These are phyloP conservation scores for Aspergillus jensenii DNA, from an alignment of 2,329 filamentous ascomycete genomes.

Conservation along the genomic window DNA sequence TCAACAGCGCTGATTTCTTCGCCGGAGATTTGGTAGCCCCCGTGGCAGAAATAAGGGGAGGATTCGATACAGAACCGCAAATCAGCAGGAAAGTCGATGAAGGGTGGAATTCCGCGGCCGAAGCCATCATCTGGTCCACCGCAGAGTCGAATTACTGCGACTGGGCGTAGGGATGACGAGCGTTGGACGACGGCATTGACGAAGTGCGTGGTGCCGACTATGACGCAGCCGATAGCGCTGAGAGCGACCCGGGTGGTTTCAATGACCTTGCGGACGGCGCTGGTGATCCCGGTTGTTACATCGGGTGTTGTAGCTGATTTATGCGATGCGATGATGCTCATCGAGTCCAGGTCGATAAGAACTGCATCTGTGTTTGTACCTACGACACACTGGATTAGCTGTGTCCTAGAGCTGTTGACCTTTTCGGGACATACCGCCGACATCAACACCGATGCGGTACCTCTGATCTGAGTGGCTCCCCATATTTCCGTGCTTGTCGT, in stretches of 20 bases:
- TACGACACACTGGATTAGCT: neutral
- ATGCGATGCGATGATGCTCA: slow-evolving; percentile 29
- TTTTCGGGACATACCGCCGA: slow-evolving; percentile 13
- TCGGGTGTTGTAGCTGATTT: slow-evolving; percentile 44
- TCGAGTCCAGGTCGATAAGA: slow-evolving; percentile 26
- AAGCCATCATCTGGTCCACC: slow-evolving; percentile 4
- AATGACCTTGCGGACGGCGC: slow-evolving; percentile 31
- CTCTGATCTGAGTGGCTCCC: neutral
- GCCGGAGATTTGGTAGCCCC: slow-evolving; percentile 8
- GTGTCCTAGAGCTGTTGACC: neutral
- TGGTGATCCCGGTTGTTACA: slow-evolving; percentile 44
- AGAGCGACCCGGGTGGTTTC: slow-evolving; percentile 8
- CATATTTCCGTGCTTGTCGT: neutral
- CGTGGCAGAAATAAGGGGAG: neutral
- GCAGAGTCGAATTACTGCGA: slow-evolving; percentile 1
- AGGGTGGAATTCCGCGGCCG: slow-evolving; percentile 7
- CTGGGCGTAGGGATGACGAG: neutral
- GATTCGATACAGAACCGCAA: neutral
- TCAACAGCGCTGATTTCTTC: slow-evolving; percentile 8
- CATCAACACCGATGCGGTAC: slow-evolving; percentile 21
- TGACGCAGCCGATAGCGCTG: slow-evolving; percentile 46
- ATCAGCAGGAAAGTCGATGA: slow-evolving; percentile 3
- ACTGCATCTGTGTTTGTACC: slow-evolving; percentile 42
- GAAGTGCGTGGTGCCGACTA: slow-evolving; percentile 55
- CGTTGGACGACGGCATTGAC: slow-evolving; percentile 49